These are phyloP conservation scores for Xerocomus spinulosus DNA, from an alignment of 768 basidiomycete species.

Conservation along the genomic window DNA sequence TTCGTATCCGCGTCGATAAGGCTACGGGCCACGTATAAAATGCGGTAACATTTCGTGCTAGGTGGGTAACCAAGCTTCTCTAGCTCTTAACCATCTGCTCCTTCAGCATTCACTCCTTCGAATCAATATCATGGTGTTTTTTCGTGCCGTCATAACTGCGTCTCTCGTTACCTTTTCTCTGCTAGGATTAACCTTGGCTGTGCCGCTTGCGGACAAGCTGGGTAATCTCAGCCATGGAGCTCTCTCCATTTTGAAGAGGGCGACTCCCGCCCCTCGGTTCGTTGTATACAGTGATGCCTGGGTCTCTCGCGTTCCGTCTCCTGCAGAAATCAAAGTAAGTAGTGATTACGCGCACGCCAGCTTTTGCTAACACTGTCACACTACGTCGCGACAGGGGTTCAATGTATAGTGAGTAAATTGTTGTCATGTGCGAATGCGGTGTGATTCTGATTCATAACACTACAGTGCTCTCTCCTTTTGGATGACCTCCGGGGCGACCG, in stretches of 20 bases:
- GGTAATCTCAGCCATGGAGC: conserved; percentile 10
- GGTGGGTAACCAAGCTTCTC: background rate
- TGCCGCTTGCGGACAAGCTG: conserved; percentile 11
- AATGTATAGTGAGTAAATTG: conserved; percentile 29
- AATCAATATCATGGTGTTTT: conserved; percentile 3
- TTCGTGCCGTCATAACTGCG: background rate
- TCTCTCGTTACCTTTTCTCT: background rate
- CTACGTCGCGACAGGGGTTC: conserved; percentile 21
- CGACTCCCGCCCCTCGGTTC: conserved; percentile 43
- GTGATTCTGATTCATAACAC: background rate
- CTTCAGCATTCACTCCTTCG: background rate
- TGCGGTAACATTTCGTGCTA: background rate
- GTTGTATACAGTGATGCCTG: conserved; percentile 37
- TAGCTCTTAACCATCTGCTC: too few species aligned
- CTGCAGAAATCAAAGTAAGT: conserved; percentile 40
- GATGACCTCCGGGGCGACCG: conserved; percentile 36
- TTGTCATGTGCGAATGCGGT: background rate
- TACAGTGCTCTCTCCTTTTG: conserved; percentile 39
- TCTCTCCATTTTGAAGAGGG: conserved; percentile 8
- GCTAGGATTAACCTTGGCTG: conserved; percentile 1
- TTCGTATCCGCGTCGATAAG: background rate
- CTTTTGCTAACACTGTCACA: background rate
- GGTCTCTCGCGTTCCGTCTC: conserved; percentile 39
- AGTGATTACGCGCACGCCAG: too few species aligned
- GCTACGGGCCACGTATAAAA: background rate